These are phyloP conservation scores for Wickerhamiella kazuoi DNA, from an alignment of 805 yeast species.

Conservation along the genomic window DNA sequence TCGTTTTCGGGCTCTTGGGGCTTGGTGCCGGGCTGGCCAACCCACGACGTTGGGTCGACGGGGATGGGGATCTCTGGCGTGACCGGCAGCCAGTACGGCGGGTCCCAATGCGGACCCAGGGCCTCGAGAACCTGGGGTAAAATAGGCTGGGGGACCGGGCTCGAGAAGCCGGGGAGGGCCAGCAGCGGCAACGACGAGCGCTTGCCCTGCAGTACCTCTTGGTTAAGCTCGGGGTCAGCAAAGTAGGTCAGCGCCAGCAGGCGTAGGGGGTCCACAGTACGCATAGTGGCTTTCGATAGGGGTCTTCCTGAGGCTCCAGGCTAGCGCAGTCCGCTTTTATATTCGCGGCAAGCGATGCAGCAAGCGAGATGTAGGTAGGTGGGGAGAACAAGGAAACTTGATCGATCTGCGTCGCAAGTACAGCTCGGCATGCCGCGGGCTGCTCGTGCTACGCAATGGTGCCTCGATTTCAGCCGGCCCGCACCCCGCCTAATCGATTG, in stretches of 20 bases:
- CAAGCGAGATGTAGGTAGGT: not conserved
- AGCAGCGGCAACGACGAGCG: not conserved
- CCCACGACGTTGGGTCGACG: conserved; percentile 4
- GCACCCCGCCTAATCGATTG: too few species aligned
- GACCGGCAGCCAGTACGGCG: not conserved
- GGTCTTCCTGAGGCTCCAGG: not conserved
- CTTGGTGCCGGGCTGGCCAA: conserved; percentile 1
- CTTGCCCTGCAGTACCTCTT: not conserved
- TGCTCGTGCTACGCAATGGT: too few species aligned
- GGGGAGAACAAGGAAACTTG: not conserved
- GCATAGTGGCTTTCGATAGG: not conserved
- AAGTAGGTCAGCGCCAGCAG: not conserved
- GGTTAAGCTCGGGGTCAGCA: not conserved
- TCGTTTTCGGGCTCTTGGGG: conserved; percentile 6
- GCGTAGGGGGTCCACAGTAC: not conserved
- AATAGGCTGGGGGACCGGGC: not conserved
- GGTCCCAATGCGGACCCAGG: not conserved
- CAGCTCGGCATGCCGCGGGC: not conserved
- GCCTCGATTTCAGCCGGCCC: too few species aligned
- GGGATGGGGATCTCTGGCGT: not conserved
- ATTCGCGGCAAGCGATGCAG: not conserved
- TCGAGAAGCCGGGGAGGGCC: not conserved
- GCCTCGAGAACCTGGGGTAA: not conserved
- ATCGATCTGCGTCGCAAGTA: not conserved
- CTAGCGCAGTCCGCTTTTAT: not conserved